Evolutionary conservation across 78 protist species (phyloP).

Genomic region (Polysphondylium violaceum): DNA sequence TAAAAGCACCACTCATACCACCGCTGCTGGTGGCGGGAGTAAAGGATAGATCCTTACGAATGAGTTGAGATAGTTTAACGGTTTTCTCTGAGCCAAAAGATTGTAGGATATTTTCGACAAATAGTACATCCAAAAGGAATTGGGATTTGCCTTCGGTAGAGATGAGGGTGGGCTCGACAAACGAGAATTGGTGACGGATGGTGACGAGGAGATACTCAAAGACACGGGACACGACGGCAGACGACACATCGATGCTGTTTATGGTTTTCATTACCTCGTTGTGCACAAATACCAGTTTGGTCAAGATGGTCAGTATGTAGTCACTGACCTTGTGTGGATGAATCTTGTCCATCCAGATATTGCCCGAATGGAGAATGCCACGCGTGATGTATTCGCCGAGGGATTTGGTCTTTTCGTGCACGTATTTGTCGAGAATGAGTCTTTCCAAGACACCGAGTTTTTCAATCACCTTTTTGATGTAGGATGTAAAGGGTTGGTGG

Average conservation of each 20-base stretch:
- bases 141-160: constrained; percentile 28
- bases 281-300: constrained; percentile 66
- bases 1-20: background rate
- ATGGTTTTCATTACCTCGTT: constrained; percentile 67
- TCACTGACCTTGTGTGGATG: constrained; percentile 29
- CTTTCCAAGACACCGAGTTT: constrained; percentile 67
- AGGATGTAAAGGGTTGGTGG: constrained; percentile 38
- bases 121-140: constrained; percentile 32
- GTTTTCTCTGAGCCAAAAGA: constrained; percentile 20
- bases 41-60: constrained; percentile 3
- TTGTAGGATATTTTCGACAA: constrained; percentile 29
- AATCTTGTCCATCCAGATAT: background rate
- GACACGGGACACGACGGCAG: constrained; percentile 25
- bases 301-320: constrained; percentile 8
- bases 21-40: no score
- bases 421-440: constrained; percentile 47
- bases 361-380: constrained; percentile 49
- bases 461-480: constrained; percentile 58
- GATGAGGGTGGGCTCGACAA: constrained; percentile 19
- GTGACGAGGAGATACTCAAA: constrained; percentile 32
- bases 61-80: constrained; percentile 1
- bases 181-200: background rate
- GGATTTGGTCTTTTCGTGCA: constrained; percentile 35
- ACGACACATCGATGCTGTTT: constrained; percentile 29
- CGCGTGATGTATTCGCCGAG: constrained; percentile 23